Conservation (phyloP, 306 rosid species). For the Aeschynomene evenia region DNA sequence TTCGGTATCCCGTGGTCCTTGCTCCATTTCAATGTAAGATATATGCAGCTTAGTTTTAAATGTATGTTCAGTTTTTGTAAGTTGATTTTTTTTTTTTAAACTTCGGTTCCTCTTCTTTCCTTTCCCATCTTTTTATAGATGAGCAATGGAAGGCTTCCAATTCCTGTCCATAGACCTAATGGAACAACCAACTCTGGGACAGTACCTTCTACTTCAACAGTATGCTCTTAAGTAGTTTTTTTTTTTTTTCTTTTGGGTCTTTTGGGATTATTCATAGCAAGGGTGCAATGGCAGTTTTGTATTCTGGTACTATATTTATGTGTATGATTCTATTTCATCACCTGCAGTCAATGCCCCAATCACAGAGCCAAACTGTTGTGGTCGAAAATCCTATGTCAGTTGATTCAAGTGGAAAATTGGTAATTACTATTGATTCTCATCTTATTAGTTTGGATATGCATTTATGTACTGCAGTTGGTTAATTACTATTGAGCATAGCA, state of each 20-base stretch:
- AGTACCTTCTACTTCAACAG: slow-evolving; percentile 74
- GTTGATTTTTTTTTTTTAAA: not conserved
- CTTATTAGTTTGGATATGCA: not conserved
- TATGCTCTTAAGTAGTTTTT: slow-evolving; percentile 37
- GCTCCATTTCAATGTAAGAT: not conserved
- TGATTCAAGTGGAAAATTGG: slow-evolving; percentile 95
- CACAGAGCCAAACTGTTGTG: slow-evolving; percentile 89
- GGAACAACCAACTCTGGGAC: slow-evolving; percentile 64
- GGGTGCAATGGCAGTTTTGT: not conserved
- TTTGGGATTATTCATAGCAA: slow-evolving; percentile 1
- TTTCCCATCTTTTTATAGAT: slow-evolving; percentile 43
- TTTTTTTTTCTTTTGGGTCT: no score
- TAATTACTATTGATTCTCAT: slow-evolving; percentile 31
- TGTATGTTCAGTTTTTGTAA: not conserved
- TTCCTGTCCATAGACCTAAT: slow-evolving; percentile 75
- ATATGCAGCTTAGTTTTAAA: not conserved
- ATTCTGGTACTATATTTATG: slow-evolving; percentile 5
- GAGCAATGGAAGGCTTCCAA: slow-evolving; percentile 69
- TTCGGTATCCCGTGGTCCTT: not conserved
- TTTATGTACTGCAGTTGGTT: slow-evolving; percentile 13
- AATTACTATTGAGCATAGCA: slow-evolving; percentile 11
- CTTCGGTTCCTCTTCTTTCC: slow-evolving; percentile 1
- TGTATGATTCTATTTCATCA: slow-evolving; percentile 19
- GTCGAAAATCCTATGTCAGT: slow-evolving; percentile 98
- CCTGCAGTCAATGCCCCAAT: slow-evolving; percentile 52